phyloP scores from a whole-genome alignment of 2,329 filamentous ascomycete species.

The Trichophyton schoenleinii region DNA sequence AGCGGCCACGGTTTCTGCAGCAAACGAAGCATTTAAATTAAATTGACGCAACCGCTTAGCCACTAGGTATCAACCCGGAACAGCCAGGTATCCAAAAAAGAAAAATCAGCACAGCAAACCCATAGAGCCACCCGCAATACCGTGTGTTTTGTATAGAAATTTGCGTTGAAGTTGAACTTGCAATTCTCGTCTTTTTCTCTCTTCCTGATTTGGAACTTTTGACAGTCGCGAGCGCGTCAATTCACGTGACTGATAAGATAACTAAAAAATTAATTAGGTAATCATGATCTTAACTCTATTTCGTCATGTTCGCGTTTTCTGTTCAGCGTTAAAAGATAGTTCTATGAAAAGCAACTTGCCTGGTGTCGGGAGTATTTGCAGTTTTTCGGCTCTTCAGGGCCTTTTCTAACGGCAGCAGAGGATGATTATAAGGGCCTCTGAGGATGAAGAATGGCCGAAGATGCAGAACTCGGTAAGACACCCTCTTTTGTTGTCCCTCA shows the following conservation, averaged over 20 bases:
- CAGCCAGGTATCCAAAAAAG: conserved; percentile 1
- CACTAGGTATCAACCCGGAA: not conserved
- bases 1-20: not conserved
- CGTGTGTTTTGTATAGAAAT: not conserved
- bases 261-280: not conserved
- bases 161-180: not conserved
- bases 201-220: not conserved
- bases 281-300: not conserved
- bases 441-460: conserved; percentile 33
- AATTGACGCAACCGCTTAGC: no score
- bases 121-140: not conserved
- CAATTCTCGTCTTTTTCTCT: not conserved
- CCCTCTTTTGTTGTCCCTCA: not conserved
- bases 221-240: not conserved
- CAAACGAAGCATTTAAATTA: not conserved
- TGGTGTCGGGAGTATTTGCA: no score
- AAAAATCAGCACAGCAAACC: not conserved
- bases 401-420: not conserved
- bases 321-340: not conserved
- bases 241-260: conserved; percentile 1
- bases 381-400: not conserved
- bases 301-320: not conserved
- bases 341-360: not conserved
- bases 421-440: conserved; percentile 8
- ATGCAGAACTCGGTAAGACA: conserved; percentile 21